Conservation (phyloP, 2,329 filamentous ascomycete species). For the Cryphonectria carpinicola region DNA sequence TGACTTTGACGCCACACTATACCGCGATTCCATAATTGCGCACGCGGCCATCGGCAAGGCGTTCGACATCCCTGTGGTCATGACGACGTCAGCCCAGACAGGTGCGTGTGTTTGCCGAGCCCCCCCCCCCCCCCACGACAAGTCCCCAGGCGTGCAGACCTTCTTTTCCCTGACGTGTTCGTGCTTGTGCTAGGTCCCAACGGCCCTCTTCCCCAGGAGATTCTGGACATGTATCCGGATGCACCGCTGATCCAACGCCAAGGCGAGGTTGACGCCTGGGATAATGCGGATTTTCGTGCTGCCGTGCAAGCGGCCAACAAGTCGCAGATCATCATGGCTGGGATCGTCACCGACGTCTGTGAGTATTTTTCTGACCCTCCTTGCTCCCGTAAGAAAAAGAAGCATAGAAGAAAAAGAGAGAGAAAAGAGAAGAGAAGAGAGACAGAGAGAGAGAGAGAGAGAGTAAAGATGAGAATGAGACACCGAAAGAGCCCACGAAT, state of each 20-base stretch:
- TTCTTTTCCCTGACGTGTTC: slow-evolving; percentile 12
- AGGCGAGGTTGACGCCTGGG: slow-evolving; percentile 79
- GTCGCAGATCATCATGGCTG: slow-evolving; percentile 72
- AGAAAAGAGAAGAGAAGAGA: no score
- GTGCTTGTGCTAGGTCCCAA: slow-evolving; percentile 60
- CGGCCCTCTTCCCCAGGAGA: slow-evolving; percentile 71
- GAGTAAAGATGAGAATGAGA: no score
- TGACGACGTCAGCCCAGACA: slow-evolving; percentile 70
- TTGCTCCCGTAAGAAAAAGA: background rate
- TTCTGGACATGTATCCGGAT: slow-evolving; percentile 68
- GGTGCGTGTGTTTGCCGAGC: slow-evolving; percentile 35
- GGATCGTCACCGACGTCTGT: slow-evolving; percentile 76
- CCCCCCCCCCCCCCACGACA: background rate
- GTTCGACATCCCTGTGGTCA: slow-evolving; percentile 69
- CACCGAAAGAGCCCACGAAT: no score
- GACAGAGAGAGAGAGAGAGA: no score
- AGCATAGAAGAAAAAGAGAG: no score
- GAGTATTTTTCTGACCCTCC: background rate
- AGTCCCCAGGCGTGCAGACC: background rate
- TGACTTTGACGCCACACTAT: slow-evolving; percentile 69
- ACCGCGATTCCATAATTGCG: slow-evolving; percentile 68
- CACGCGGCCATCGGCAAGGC: slow-evolving; percentile 68
- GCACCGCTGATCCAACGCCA: slow-evolving; percentile 68
- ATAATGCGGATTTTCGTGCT: slow-evolving; percentile 69
- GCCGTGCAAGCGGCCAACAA: slow-evolving; percentile 68